These are phyloP conservation scores for Boletus reticulatus DNA, from an alignment of 768 basidiomycete genomes.

Conservation along the genomic window DNA sequence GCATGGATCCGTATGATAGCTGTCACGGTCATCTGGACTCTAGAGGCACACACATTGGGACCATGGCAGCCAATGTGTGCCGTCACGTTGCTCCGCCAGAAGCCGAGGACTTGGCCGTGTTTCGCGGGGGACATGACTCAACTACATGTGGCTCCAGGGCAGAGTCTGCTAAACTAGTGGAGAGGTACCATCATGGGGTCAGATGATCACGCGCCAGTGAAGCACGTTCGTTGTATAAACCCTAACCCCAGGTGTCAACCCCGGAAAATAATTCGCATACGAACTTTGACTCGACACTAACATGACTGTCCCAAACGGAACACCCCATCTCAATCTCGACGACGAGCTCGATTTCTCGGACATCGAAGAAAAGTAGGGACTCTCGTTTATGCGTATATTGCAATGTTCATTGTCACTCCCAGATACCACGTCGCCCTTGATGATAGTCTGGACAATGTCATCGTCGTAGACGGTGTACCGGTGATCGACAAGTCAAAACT, in stretches of 20 bases:
- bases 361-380: conserved; percentile 77
- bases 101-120: background rate
- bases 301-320: conserved; percentile 46
- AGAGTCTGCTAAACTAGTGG: conserved; percentile 8
- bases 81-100: background rate
- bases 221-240: background rate
- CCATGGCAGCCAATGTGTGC: background rate
- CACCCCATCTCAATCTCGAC: conserved; percentile 36
- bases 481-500: conserved; percentile 84
- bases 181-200: background rate
- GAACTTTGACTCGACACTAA: conserved; percentile 19
- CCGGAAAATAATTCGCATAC: background rate
- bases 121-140: background rate
- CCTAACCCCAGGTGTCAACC: background rate
- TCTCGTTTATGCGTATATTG: background rate
- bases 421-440: conserved; percentile 87
- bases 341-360: conserved; percentile 85
- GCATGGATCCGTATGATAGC: background rate
- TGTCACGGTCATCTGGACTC: no score
- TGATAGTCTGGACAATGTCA: conserved; percentile 84
- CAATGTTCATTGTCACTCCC: conserved; percentile 11
- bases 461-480: conserved; percentile 92
- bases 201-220: background rate
- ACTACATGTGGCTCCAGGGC: background rate
- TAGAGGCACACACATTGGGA: conserved; percentile 8